Evolutionary conservation across 2,329 filamentous ascomycete species (phyloP), one percentile per base, ranked within the genome.

Genomic region (Cucurbitaria berberidis): DNA sequence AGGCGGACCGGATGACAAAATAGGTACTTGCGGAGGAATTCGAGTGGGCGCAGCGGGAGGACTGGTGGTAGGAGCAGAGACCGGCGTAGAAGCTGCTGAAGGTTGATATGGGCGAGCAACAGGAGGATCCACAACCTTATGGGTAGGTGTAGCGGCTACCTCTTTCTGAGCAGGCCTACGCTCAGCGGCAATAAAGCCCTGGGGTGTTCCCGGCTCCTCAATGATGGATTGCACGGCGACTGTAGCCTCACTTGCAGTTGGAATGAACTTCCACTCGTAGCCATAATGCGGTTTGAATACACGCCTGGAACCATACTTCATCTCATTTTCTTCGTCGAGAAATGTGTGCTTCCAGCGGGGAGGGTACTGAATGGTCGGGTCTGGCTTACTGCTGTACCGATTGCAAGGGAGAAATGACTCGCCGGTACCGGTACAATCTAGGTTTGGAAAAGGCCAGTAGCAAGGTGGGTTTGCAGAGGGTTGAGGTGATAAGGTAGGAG

Each of bases 371-470:
- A 18, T 15, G 18, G n/a, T 19, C 6, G 21, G 5, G 19, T 42
- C 24, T 15, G 42, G 30, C 29, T 43, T 39, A 22, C 16, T 34
- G 11, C 35, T 8, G 16, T n/a, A 19, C 13, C 34, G 36, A 30
- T 27, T 32, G 11, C 32, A 38, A 8, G 42, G 27, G 8, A 24
- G 34, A 16, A 48, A 54, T 1, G 51, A 47, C 13, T 54, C 46
- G 2, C 51, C 47, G 5, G 54, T 57, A 2, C 27, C 54, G 11
- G 24, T 13, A n/a, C 13, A 5, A 34, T 16, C 30, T 13, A 34
- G 30, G 30, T 34, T n/a, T 4, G 3, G 3, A 3, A 34, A 34
- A 4, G 30, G 30, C 30, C 13, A 16, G 30, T 34, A 34, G 30
- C 4, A n/a, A 3, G 29, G 3, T 13, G 29, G 29, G 4, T 8